Base-by-base conservation (phyloP, 306 rosid species). In the Trifolium repens region DNA sequence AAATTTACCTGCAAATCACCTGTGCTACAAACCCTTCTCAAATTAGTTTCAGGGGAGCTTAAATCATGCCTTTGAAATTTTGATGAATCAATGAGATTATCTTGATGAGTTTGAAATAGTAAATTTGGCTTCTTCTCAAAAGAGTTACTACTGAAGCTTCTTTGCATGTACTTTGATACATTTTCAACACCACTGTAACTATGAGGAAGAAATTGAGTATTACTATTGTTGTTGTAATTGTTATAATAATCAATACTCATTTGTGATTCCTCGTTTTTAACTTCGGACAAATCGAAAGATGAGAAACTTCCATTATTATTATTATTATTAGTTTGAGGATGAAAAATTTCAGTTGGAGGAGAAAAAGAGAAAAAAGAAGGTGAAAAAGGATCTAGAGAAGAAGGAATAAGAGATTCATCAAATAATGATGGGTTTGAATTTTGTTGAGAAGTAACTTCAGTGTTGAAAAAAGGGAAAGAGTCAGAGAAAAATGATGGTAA, bases 1-100 rank as follows among this genome's bases (percentile, higher is more conserved):
- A 37, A 34, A 53, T 72, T 54, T 60, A 91, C 99, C 88, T 91
- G 97, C 72, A 90, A 86, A 85, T 94, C 99, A 54, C 97, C 96
- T 8, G 99, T 80, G 85, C 99, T 92, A 67, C 91, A 92, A 27
- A 77, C 96, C 76, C 91, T 85, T 1, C 96, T 89, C 82, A 89
- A 69, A 66, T 43, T 73, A 39, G 60, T 82, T 63, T 91, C 96
- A 0, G 92, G 85, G 9, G 89, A 88, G 34, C 78, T 82, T 49
- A 76, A 34, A 44, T 80, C 79, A 61, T 85, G 87, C 16, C 4
- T 74, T 7, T 82, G 92, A 77, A 87, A 81, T 16, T 35, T 81
- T 11, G 80, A 79, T 10, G 91, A 79, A 17, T 89, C 96, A 47
- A 77, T 54, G 17, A 79, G 50, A 70, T 79, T 19, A 24, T 87